Base-by-base conservation (phyloP, 2,329 filamentous ascomycete species). In the Akanthomyces lecanii region DNA sequence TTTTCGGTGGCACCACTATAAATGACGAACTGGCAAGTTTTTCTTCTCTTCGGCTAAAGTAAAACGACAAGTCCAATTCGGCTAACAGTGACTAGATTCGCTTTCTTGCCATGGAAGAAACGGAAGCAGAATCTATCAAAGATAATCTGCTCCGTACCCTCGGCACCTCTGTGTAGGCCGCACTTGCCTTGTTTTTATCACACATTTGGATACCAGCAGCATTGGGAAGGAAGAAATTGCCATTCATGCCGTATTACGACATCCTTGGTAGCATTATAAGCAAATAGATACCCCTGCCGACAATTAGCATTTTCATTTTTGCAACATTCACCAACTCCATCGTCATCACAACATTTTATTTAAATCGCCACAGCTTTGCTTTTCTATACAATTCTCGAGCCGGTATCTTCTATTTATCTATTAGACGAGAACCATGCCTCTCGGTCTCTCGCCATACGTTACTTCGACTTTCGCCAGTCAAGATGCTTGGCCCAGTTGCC, bases 11-110 rank as follows among this genome's bases (percentile, higher is more conserved):
- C 64, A 78, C 78, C 8, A 79, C 82, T 50, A 77, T 77, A 18
- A 76, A 83, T 11, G 89, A 92, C 72, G 91, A 96, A 67, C 81
- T 91, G 75, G 90, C 94, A 80, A 76, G 85, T 76, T 21, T 62
- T 5, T 11, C 11, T 59, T 42, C 21, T 40, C 16, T 16, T 12
- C 23, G 16, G 7, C 33, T 11, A 5, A 4, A 8, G 58, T 23
- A 23, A 30, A 62, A 30, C n/a, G 21, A 23, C 50, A n/a, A 7
- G 6, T 21, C 30, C 36, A 30, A 11, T 18, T 63, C 73, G 60
- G 71, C 45, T 57, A 30, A 45, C 10, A 3, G 4, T 61, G 6
- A 38, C 28, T 65, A 89, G 85, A 88, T 90, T 66, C 84, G 82
- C n/a, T 90, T 90, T 70, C 74, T 89, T 25, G 82, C 81, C 44